These are phyloP conservation scores for Tetrapisispora taiwanensis DNA, from an alignment of 805 yeast species.

Conservation along the genomic window DNA sequence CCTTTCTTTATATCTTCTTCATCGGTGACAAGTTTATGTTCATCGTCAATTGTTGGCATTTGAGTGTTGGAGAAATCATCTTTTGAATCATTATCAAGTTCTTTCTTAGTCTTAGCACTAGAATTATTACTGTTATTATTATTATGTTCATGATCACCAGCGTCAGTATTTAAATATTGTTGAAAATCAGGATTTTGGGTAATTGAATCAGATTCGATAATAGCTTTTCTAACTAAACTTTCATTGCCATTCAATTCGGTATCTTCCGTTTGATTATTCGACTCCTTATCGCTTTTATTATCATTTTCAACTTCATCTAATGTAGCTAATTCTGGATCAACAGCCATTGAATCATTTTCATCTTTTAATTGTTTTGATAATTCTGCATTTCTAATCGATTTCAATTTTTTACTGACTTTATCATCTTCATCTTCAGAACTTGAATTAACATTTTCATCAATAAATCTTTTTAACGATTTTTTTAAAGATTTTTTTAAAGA, in stretches of 20 bases:
- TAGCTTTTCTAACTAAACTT: slow-evolving; percentile 59
- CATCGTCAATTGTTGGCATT: slow-evolving; percentile 1
- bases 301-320: slow-evolving; percentile 29
- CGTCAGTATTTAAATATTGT: slow-evolving; percentile 27
- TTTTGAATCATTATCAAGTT: slow-evolving; percentile 3
- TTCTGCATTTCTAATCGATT: slow-evolving; percentile 9
- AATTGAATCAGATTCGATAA: slow-evolving; percentile 55
- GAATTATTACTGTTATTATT: no score
- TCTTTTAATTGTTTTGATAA: slow-evolving; percentile 3
- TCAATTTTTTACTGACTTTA: slow-evolving; percentile 8
- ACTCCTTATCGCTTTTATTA: slow-evolving; percentile 4
- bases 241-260: slow-evolving; percentile 36
- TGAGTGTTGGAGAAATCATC: slow-evolving; percentile 3
- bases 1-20: slow-evolving; percentile 13
- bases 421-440: slow-evolving; percentile 2
- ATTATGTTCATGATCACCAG: neutral
- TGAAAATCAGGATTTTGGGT: slow-evolving; percentile 37
- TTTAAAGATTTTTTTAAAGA: neutral
- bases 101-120: slow-evolving; percentile 5
- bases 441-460: neutral
- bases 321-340: slow-evolving; percentile 50
- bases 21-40: slow-evolving; percentile 6
- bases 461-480: neutral
- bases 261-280: slow-evolving; percentile 5
- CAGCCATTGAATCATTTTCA: slow-evolving; percentile 26